Evolutionary conservation across 306 rosid species (phyloP), one percentile per base, ranked within the genome.

Genomic region (Rosa rugosa): DNA sequence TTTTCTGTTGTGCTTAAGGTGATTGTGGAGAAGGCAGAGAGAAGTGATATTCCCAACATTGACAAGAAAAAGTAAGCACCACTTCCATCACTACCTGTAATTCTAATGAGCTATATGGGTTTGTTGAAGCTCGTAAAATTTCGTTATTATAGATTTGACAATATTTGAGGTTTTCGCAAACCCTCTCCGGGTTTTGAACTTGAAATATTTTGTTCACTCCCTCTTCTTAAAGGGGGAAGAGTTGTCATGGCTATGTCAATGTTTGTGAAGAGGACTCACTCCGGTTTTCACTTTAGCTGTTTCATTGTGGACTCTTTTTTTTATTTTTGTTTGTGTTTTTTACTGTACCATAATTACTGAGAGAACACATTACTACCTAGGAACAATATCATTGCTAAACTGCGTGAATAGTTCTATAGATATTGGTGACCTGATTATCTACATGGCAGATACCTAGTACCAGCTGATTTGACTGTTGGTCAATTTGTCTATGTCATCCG

Each of bases 401-500:
- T 59, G n/a, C 34, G 42, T 3, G 5, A 67, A 45, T 31, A 9
- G 27, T 41, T 31, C 5, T 34, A 77, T 65, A 44, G 8, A 17
- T 53, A 34, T 0, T 5, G 10, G 13, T 40, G 36, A 38, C n/a
- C 50, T 41, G 46, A 78, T 56, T 17, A 16, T 49, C 18, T 5
- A 7, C 16, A 62, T 68, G 79, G 69, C 79, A 87, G 84, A 65
- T 84, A 87, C 85, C 81, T 84, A 11, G 86, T 87, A 36, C 90
- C 88, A 27, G 86, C 87, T 71, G 87, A 87, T 78, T 63, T 87
- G 81, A 87, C 84, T 17, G 88, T 84, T 3, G 86, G 87, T n/a
- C 88, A 87, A 77, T 84, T 87, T 59, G 90, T 87, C 59, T 84
- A 84, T 66, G 90, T 84, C 14, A 82, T 87, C 70, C 87, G 90